phyloP scores from a whole-genome alignment of 2,329 filamentous ascomycete species.

The Stemphylium lycopersici region DNA sequence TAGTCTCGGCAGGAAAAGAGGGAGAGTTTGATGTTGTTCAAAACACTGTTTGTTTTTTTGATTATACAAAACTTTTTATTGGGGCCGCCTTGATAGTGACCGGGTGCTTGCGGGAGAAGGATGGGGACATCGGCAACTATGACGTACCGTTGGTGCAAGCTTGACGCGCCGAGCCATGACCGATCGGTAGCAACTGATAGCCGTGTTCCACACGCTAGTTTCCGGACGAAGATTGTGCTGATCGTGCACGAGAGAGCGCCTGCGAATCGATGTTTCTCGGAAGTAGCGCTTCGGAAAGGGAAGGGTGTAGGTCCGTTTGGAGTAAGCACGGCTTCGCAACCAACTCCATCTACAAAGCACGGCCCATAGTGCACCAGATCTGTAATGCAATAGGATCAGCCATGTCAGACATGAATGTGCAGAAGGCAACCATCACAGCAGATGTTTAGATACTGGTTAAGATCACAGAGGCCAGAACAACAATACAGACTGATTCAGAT shows the following conservation, averaged over 20 bases:
- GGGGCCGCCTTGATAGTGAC: constrained; percentile 10
- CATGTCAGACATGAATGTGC: too few species aligned
- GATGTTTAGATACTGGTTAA: too few species aligned
- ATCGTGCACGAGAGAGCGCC: neutral
- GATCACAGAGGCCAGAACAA: too few species aligned
- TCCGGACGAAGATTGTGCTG: neutral
- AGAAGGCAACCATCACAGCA: too few species aligned
- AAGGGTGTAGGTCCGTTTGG: too few species aligned
- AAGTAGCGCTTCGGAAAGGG: neutral
- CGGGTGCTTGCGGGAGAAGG: constrained; percentile 23
- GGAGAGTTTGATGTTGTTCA: neutral
- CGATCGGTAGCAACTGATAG: neutral
- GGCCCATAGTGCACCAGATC: too few species aligned
- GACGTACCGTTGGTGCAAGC: constrained; percentile 26
- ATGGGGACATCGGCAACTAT: constrained; percentile 15
- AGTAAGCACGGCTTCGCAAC: neutral
- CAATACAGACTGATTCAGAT: too few species aligned
- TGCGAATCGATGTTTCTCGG: neutral
- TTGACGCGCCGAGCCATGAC: constrained; percentile 13
- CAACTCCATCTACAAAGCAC: too few species aligned
- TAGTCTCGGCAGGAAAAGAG: neutral
- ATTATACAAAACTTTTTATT: neutral
- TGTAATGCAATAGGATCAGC: too few species aligned
- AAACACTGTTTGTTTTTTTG: neutral
- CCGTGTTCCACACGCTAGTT: neutral